A percentile compares a stretch with the other conserved stretches of the same genome.
Evolutionary conservation across 1,284 basidiomycete species (phyloP).

Genomic region (Ganoderma boninense): DNA sequence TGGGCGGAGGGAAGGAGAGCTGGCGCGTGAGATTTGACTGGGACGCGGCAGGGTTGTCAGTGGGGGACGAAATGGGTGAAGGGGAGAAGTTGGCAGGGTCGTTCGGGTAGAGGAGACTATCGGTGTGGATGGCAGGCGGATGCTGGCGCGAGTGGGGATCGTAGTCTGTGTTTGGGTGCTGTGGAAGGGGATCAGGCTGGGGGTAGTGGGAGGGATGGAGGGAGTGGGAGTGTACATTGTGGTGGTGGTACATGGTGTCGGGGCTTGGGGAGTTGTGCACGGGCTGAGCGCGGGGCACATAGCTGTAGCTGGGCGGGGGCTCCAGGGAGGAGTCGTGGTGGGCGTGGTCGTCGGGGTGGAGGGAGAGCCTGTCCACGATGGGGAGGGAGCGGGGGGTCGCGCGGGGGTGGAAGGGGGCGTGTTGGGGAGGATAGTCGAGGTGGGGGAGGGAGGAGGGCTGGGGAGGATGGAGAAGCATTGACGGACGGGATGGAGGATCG

Average conservation of each 20-base stretch:
- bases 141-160: slow-evolving; percentile 34
- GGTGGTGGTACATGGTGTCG: slow-evolving; percentile 27
- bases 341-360: slow-evolving; percentile 17
- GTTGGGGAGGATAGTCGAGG: slow-evolving; percentile 26
- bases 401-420: slow-evolving; percentile 22
- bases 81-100: slow-evolving; percentile 28
- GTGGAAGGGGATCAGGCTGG: slow-evolving; percentile 35
- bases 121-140: slow-evolving; percentile 33
- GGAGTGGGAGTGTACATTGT: slow-evolving; percentile 24
- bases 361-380: slow-evolving; percentile 30
- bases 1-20: slow-evolving; percentile 49
- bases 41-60: slow-evolving; percentile 20
- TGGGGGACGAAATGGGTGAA: slow-evolving; percentile 30
- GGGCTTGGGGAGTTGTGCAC: slow-evolving; percentile 26
- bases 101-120: slow-evolving; percentile 27
- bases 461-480: slow-evolving; percentile 34
- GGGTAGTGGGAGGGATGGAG: slow-evolving; percentile 29
- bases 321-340: slow-evolving; percentile 28
- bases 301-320: slow-evolving; percentile 24
- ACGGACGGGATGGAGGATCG: slow-evolving; percentile 29
- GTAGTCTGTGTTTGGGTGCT: slow-evolving; percentile 17
- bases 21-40: slow-evolving; percentile 28
- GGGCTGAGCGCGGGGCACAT: slow-evolving; percentile 32
- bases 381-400: slow-evolving; percentile 27
- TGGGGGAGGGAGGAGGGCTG: slow-evolving; percentile 28